phyloP scores from a whole-genome alignment of 805 yeast species.

The Barnettozyma sp. region DNA sequence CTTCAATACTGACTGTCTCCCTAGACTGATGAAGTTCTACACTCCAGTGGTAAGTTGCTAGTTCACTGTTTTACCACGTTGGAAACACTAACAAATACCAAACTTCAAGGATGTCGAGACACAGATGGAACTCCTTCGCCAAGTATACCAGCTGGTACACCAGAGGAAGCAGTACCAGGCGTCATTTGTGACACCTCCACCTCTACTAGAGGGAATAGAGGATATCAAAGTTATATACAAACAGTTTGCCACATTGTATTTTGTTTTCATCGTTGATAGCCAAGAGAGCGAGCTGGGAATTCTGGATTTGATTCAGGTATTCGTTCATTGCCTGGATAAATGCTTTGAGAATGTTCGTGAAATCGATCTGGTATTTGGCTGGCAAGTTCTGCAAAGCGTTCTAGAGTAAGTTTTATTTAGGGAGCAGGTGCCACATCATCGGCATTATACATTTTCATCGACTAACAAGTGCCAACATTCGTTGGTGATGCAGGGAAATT shows the following conservation, averaged over 20 bases:
- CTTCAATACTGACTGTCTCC: constrained; percentile 84
- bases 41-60: constrained; percentile 55
- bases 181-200: constrained; percentile 86
- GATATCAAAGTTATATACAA: constrained; percentile 86
- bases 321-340: constrained; percentile 88
- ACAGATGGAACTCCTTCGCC: constrained; percentile 72
- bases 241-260: constrained; percentile 92
- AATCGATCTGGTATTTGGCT: constrained; percentile 93
- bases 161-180: constrained; percentile 71
- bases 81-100: not conserved
- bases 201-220: constrained; percentile 54
- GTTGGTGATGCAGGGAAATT: constrained; percentile 51
- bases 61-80: not conserved
- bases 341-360: constrained; percentile 95
- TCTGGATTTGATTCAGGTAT: constrained; percentile 88
- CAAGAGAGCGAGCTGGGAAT: constrained; percentile 95
- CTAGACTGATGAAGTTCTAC: constrained; percentile 85
- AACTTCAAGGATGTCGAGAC: constrained; percentile 63
- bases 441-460: no score
- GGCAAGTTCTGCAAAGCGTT: constrained; percentile 94
- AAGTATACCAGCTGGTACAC: constrained; percentile 72
- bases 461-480: no score
- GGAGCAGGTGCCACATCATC: no score
- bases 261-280: constrained; percentile 91
- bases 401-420: constrained; percentile 36